A percentile compares a stretch with the other conserved stretches of the same genome.
Evolutionary conservation across 495 filamentous ascomycete species (phyloP).

Genomic region (Trichoderma asperelloides): DNA sequence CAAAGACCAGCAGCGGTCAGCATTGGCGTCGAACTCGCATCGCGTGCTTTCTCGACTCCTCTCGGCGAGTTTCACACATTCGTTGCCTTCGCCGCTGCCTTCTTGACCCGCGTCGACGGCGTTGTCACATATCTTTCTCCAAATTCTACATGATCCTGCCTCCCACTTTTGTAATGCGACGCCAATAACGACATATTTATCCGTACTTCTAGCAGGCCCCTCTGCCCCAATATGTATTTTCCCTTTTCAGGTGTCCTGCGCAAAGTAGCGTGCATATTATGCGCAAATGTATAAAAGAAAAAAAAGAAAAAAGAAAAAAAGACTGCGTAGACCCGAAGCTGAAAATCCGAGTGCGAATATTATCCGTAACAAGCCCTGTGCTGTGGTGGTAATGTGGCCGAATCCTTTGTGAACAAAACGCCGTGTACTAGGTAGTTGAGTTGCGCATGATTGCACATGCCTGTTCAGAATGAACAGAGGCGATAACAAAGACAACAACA

Average conservation of each 20-base stretch:
- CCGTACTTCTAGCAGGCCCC: constrained; percentile 10
- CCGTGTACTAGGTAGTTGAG: background rate
- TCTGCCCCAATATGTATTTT: background rate
- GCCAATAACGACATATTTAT: background rate
- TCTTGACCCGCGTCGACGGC: background rate
- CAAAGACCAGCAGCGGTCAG: background rate
- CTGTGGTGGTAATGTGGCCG: background rate
- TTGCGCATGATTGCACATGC: background rate
- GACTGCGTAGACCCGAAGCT: constrained; percentile 11
- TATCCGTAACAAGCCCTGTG: constrained; percentile 12
- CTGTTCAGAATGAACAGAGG: background rate
- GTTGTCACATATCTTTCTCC: background rate
- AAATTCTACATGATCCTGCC: background rate
- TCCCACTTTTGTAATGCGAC: background rate
- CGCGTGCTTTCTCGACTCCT: background rate
- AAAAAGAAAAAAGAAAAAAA: background rate
- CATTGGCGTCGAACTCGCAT: background rate
- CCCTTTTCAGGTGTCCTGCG: background rate
- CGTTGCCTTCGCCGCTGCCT: background rate
- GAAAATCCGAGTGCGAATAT: background rate
- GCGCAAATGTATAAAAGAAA: background rate
- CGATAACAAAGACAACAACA: background rate
- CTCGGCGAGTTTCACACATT: background rate
- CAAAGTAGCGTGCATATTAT: background rate
- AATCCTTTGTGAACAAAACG: background rate